Evolutionary conservation across 2,329 filamentous ascomycete genomes (phyloP), one percentile per base, ranked within the genome.

Genomic region (Dactylellina sp.): DNA sequence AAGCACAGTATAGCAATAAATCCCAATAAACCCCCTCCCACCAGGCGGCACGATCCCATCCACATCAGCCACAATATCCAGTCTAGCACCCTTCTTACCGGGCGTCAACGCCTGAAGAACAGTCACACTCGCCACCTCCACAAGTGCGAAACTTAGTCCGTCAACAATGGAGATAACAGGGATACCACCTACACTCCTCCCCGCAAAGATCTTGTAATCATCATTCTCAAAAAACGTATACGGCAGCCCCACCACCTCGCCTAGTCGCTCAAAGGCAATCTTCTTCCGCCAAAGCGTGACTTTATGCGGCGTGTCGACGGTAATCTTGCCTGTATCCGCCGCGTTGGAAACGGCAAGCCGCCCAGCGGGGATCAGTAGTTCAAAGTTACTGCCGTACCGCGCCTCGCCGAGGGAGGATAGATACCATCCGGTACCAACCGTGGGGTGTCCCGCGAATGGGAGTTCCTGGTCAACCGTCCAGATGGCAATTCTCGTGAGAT

Each of bases 101-200:
- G 46, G 20, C 16, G 37, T 47, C n/a, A 77, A 32, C 11, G 80
- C 77, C 3, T 81, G 84, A 16, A 94, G 83, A 6, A 85, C 84
- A 28, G 87, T 87, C 7, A 91, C 80, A 61, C 84, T 84, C 0
- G 86, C 83, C 20, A 95, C 82, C 76, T 86, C 82, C 12, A 90
- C 83, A 32, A 91, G 84, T n/a, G 87, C 81, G 80, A 92, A 93
- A 0, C 86, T 87, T 88, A 93, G 90, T 52, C 91, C 91, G 47
- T 87, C 87, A 37, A 92, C 90, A 49, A 93, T 86, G 76, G 86
- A 88, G 64, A 88, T 84, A 16, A 87, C 78, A 12, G 85, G 84
- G 7, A 84, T 83, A 12, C 56, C 25, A 9, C 77, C 71, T 32
- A 82, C 16, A 14, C 84, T 82, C 2, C 80, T 12, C 18, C 16